Percentiles rank a stretch among this genome's conserved stretches.
These are phyloP conservation scores for Ustilago sp. DNA, from an alignment of 1,284 basidiomycete species.

Conservation along the genomic window DNA sequence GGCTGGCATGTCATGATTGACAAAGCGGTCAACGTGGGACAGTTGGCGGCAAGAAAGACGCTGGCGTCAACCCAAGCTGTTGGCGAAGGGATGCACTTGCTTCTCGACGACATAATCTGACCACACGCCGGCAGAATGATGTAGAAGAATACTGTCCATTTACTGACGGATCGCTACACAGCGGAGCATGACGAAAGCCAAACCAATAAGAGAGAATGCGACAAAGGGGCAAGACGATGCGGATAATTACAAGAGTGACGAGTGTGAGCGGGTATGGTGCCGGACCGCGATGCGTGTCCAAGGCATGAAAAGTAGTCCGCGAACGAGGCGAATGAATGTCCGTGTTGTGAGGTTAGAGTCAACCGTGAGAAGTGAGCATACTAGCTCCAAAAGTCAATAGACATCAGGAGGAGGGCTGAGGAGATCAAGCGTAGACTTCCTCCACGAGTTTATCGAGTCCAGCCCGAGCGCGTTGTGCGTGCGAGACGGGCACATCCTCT, in stretches of 20 bases:
- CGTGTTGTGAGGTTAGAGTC: background rate
- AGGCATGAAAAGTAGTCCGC: background rate
- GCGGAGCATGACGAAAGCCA: background rate
- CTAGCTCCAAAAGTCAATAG: background rate
- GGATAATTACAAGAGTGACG: background rate
- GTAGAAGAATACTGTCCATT: slow-evolving; percentile 12
- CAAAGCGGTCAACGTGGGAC: slow-evolving; percentile 30
- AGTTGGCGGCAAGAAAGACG: slow-evolving; percentile 40
- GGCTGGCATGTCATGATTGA: slow-evolving; percentile 15
- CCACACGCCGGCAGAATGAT: background rate
- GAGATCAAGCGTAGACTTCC: slow-evolving; percentile 30
- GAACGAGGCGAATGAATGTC: background rate
- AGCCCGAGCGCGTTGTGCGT: slow-evolving; percentile 61
- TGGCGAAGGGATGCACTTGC: slow-evolving; percentile 32
- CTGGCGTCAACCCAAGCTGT: slow-evolving; percentile 34
- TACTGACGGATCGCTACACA: background rate
- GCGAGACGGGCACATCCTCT: slow-evolving; percentile 52
- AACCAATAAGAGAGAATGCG: slow-evolving; percentile 6
- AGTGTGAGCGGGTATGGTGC: slow-evolving; percentile 3
- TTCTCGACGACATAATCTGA: slow-evolving; percentile 5
- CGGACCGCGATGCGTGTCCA: slow-evolving; percentile 2
- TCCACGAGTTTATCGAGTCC: slow-evolving; percentile 47
- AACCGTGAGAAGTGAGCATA: background rate
- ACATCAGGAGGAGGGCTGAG: background rate
- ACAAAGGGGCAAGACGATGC: slow-evolving; percentile 2